Base-by-base conservation (phyloP, 345 rosid species). In the Abelmoschus esculentus region DNA sequence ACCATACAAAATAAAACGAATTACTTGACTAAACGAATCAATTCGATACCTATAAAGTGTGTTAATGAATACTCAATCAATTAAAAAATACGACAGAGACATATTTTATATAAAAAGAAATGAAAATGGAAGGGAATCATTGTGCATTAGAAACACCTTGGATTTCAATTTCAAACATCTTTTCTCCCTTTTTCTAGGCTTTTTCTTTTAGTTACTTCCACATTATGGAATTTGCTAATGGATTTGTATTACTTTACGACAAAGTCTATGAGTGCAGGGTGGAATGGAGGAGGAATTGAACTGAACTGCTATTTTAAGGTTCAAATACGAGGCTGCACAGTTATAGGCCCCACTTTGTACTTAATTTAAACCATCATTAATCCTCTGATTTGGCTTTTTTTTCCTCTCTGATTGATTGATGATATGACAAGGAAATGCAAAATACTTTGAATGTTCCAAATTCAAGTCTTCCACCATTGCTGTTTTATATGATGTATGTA, bases 391-490 rank as follows among this genome's bases (percentile, higher is more conserved):
- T 69, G 40, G n/a, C 70, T 52, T 46, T 72, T 60, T 13, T 6
- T 22, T 22, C 26, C 26, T 7, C 29, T 63, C 73, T 36, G 70
- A 70, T 76, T 54, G 58, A 72, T 78, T 59, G 62, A 57, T 72
- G 78, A 64, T 29, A 57, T 40, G 44, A 40, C 11, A 40, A 40
- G 1, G 44, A 40, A 40, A 40, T 7, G 1, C 44, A 22, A 47
- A 67, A 75, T 63, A 61, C 73, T 79, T 81, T 81, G 83, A 82
- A 82, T 74, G 76, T 82, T 83, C 82, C 73, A 69, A 32, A 62
- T 63, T 50, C 60, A 76, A 73, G 80, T 74, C 67, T 74, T 67
- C 47, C 46, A 66, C 56, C 7, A 14, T 66, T 28, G 36, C 9
- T 17, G 13, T 40, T 40, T 63, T 40, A 3, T 40, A 3, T 17